phyloP scores from a whole-genome alignment of 2,329 filamentous ascomycete species.

The Phialophora macrospora region DNA sequence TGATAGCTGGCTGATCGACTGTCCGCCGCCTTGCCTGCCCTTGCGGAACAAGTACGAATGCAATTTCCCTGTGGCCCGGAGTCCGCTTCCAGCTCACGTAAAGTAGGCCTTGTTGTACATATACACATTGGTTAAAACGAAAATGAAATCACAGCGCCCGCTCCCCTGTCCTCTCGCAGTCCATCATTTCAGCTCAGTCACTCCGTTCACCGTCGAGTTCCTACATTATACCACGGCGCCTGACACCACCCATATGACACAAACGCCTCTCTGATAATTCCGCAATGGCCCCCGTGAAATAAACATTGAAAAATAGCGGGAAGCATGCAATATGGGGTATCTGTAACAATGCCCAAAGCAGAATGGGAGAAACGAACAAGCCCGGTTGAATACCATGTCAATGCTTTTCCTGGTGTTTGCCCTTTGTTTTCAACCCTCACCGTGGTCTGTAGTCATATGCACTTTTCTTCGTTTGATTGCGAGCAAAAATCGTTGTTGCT shows the following conservation, averaged over 20 bases:
- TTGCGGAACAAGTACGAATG: background rate
- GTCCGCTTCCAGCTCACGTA: background rate
- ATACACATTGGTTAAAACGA: slow-evolving; percentile 23
- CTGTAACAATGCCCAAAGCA: slow-evolving; percentile 25
- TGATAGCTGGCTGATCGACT: background rate
- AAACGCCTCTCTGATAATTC: background rate
- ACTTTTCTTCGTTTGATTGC: slow-evolving; percentile 9
- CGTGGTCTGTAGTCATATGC: slow-evolving; percentile 6
- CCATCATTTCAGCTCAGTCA: slow-evolving; percentile 4
- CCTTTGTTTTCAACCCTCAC: slow-evolving; percentile 11
- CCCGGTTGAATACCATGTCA: slow-evolving; percentile 15
- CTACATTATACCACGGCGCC: background rate
- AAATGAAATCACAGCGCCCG: slow-evolving; percentile 2
- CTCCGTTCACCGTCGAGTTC: background rate
- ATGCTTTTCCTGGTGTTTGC: slow-evolving; percentile 22
- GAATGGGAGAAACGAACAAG: slow-evolving; percentile 29
- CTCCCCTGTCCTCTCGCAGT: slow-evolving; percentile 4
- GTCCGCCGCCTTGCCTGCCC: slow-evolving; percentile 1
- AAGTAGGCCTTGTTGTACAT: slow-evolving; percentile 22
- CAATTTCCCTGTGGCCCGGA: slow-evolving; percentile 4
- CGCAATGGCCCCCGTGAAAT: background rate
- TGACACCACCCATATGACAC: background rate
- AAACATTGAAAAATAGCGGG: slow-evolving; percentile 1
- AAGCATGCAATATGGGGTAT: slow-evolving; percentile 31
- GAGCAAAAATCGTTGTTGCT: slow-evolving; percentile 24